Evolutionary conservation across 306 rosid genomes (phyloP), one percentile per base, ranked within the genome.

Genomic region (Begonia peltatifolia): DNA sequence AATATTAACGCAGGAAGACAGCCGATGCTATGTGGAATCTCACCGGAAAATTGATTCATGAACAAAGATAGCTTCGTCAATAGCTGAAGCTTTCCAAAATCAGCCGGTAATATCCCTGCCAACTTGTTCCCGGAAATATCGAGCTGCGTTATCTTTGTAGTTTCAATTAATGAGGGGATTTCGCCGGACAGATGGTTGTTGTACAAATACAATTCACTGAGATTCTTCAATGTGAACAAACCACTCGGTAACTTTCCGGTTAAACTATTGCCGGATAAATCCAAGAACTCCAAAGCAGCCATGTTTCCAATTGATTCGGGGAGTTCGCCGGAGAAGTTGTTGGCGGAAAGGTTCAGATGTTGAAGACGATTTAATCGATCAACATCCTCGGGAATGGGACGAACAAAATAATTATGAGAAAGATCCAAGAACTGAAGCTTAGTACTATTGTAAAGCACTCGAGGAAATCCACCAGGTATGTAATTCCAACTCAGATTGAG

Each of bases 381-480:
- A 38, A 87, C 60, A 35, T 78, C 84, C 14, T 55, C n/a, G 0
- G 84, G 90, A 51, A 87, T 53, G 2, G 48, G 38, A 2, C 84
- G 84, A 17, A 17, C 69, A 46, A 87, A 74, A 54, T 12, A 10
- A 76, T 87, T 87, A 48, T 54, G 36, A 0, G 79, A 74, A 11
- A 87, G 69, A 59, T 80, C 74, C 0, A 87, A 57, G 43, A 53
- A 52, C 51, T 63, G 63, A 5, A 87, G 69, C 14, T 78, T 78
- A n/a, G 87, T 61, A 46, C 96, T 83, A 14, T 59, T 64, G 57
- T 67, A 70, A 22, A 87, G 62, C 55, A 59, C 47, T n/a, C 18
- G 76, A 6, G 94, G 94, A 57, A 87, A 87, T 51, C 48, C 71
- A 6, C 76, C 75, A 0, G 80, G 22, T 18, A 87, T 63, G 12